Evolutionary conservation across 768 basidiomycete genomes (phyloP), one percentile per base, ranked within the genome.

Genomic region (Tubosaeta sp.): DNA sequence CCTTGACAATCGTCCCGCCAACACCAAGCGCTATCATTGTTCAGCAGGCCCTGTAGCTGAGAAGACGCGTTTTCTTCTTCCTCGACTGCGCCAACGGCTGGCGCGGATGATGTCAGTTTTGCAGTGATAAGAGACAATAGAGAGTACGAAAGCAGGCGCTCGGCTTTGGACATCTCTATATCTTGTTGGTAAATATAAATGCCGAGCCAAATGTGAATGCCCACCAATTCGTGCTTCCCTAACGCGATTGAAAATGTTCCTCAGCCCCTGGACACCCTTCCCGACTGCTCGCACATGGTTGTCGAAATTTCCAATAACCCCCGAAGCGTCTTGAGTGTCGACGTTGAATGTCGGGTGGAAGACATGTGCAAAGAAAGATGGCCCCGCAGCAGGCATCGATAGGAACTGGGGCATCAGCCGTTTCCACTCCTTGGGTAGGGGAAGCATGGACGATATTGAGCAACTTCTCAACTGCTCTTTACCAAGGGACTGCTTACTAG

Each of bases 271-370:
- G 1, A 90, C 83, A 14, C 88, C 83, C 52, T 79, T 80, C 6
- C 82, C 85, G 4, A 88, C 80, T 0, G 82, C 86, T 33, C 73
- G 76, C 1, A 82, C 76, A 59, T 93, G 86, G 11, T 69, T 71
- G 35, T 83, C 79, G 64, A 94, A 94, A 1, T 78, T 70, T 8
- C 82, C 77, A 6, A 81, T 73, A 0, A 76, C 68, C 14, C 82
- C 81, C 12, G 71, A 65, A 0, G 87, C 85, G 25, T 93, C 91
- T 38, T 86, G 83, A 0, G 75, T 64, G 56, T 94, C 91, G 25
- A 93, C 62, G 61, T 93, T 93, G 70, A 89, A 94, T 0, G 80
- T 85, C 3, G 90, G 91, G 60, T 94, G 91, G 59, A 84, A 91
- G 1, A 22, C 22, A 22, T 82, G 82, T 1, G 85, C 82, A 61